A percentile compares a stretch with the other conserved stretches of the same genome.
Conservation (phyloP, 192 early-diverging fungal species). For the Coemansia sp. region DNA sequence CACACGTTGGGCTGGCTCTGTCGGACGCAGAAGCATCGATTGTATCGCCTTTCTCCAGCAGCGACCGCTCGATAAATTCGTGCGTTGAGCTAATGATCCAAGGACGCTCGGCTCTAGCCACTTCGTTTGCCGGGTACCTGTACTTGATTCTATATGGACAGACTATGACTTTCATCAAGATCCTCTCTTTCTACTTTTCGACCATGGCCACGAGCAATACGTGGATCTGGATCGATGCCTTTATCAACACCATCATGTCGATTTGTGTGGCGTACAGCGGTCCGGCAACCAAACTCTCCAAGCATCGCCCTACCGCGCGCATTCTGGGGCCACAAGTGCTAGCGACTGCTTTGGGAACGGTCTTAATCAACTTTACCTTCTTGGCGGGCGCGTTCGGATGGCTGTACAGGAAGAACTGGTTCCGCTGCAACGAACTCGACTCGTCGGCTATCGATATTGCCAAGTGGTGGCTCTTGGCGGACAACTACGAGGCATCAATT, state of each 20-base stretch:
- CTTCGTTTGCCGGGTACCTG: slow-evolving; percentile 70
- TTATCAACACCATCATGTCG: slow-evolving; percentile 62
- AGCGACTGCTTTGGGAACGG: slow-evolving; percentile 59
- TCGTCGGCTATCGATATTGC: slow-evolving; percentile 57
- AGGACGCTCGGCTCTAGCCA: slow-evolving; percentile 69
- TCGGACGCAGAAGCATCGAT: slow-evolving; percentile 80
- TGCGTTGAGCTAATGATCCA: slow-evolving; percentile 73
- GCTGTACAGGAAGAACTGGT: slow-evolving; percentile 63
- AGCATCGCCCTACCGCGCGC: slow-evolving; percentile 67
- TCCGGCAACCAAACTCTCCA: slow-evolving; percentile 58
- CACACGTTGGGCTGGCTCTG: slow-evolving; percentile 78
- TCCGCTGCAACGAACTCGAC: slow-evolving; percentile 72
- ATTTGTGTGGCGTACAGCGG: slow-evolving; percentile 62
- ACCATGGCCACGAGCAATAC: slow-evolving; percentile 60
- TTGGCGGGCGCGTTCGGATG: slow-evolving; percentile 50
- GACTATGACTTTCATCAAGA: slow-evolving; percentile 62
- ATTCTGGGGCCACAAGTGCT: slow-evolving; percentile 70
- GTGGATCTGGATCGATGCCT: slow-evolving; percentile 73
- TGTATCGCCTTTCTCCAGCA: slow-evolving; percentile 76
- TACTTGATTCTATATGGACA: slow-evolving; percentile 69
- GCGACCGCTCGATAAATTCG: slow-evolving; percentile 60
- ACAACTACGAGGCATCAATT: slow-evolving; percentile 69
- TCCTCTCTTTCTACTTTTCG: slow-evolving; percentile 68
- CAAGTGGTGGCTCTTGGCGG: slow-evolving; percentile 74
- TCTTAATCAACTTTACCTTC: slow-evolving; percentile 69